These are phyloP conservation scores for Aeschynomene evenia DNA, from an alignment of 306 rosid genomes.

Conservation along the genomic window DNA sequence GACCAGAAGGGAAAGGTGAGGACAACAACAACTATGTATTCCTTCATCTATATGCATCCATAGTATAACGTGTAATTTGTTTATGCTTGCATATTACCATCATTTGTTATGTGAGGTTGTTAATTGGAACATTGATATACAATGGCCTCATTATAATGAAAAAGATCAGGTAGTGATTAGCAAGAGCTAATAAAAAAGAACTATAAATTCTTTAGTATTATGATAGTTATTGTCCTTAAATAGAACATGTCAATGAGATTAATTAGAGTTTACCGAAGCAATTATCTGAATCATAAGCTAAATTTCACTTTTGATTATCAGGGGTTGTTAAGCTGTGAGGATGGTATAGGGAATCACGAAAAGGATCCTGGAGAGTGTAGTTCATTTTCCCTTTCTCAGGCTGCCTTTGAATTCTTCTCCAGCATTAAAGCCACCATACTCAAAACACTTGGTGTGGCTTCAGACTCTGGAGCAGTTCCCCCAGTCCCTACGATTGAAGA, in stretches of 20 bases:
- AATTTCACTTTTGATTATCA: constrained; percentile 38
- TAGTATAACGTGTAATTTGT: neutral
- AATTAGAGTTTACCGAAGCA: neutral
- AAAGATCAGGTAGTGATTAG: neutral
- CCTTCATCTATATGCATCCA: constrained; percentile 9
- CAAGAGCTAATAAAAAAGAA: constrained; percentile 10
- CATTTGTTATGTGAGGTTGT: neutral
- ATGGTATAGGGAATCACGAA: constrained; percentile 36
- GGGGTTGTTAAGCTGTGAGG: constrained; percentile 44
- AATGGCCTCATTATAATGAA: neutral
- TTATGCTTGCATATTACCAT: neutral
- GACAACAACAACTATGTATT: constrained; percentile 19
- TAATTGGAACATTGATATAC: constrained; percentile 9
- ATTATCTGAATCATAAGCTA: constrained; percentile 29
- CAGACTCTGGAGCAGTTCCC: constrained; percentile 44
- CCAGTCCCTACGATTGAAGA: constrained; percentile 48
- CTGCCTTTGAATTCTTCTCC: constrained; percentile 67
- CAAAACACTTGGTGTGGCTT: constrained; percentile 54
- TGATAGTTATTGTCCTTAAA: constrained; percentile 10
- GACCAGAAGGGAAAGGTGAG: constrained; percentile 57
- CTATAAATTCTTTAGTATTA: constrained; percentile 1
- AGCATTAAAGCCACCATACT: constrained; percentile 56
- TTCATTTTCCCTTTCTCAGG: constrained; percentile 67
- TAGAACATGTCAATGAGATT: neutral
- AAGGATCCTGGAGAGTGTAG: constrained; percentile 51